Conservation (phyloP, 441 rosid genomes). For the Adansonia rubrostipa region DNA sequence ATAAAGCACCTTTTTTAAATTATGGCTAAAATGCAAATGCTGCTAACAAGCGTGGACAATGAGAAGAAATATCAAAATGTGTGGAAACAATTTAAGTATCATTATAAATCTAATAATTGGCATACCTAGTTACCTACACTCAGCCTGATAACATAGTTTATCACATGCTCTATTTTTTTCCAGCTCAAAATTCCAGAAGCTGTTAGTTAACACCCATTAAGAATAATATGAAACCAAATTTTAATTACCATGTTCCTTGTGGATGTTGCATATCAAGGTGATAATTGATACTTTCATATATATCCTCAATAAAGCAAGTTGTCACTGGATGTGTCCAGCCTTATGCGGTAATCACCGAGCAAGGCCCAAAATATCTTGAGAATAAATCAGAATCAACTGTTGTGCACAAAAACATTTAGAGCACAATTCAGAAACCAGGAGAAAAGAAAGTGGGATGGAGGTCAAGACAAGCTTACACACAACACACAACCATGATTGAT, state of each 20-base stretch:
- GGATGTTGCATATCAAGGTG: constrained; percentile 59
- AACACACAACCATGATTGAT: constrained; percentile 1
- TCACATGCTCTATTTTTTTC: background rate
- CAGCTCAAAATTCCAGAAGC: constrained; percentile 12
- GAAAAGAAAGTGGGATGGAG: constrained; percentile 3
- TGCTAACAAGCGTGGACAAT: background rate
- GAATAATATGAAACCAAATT: constrained; percentile 25
- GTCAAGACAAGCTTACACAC: background rate
- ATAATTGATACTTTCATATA: constrained; percentile 43
- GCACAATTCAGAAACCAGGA: constrained; percentile 22
- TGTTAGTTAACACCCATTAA: constrained; percentile 1
- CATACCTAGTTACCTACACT: background rate
- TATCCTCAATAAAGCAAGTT: constrained; percentile 80
- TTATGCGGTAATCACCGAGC: constrained; percentile 87
- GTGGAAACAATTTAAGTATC: constrained; percentile 5
- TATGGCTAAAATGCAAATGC: background rate
- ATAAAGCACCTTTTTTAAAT: background rate
- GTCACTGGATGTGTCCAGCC: constrained; percentile 92
- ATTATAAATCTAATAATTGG: background rate
- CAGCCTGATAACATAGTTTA: too few relatives aligned
- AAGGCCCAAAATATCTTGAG: constrained; percentile 82
- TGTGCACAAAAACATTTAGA: constrained; percentile 71
- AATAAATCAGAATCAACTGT: constrained; percentile 89
- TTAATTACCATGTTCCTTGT: constrained; percentile 57
- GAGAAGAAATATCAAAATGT: background rate